Percentiles rank a stretch among this genome's conserved stretches.
Conservation (phyloP, 306 rosid genomes). For the Quercus rubra region DNA sequence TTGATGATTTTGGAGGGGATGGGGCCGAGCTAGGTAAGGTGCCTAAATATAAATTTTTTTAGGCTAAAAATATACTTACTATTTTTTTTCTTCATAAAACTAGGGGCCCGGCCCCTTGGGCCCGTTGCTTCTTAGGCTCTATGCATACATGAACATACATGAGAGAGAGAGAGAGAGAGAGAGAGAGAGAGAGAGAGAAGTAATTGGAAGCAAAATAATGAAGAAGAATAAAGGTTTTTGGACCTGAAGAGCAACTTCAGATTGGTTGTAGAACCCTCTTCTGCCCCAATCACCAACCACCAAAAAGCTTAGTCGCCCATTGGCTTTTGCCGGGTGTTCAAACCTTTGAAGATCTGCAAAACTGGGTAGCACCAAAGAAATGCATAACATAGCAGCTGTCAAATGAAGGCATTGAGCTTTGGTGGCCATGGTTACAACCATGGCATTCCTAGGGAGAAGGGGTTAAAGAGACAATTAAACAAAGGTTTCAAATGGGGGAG, state of each 20-base stretch:
- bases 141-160: neutral
- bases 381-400: neutral
- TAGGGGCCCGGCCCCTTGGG: too few species aligned
- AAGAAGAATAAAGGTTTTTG: too few species aligned
- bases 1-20: too few species aligned
- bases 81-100: neutral
- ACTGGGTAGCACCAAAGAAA: neutral
- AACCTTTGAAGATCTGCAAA: conserved; percentile 20
- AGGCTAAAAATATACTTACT: neutral
- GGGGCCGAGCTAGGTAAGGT: too few species aligned
- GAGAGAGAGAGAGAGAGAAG: neutral
- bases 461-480: neutral
- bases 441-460: conserved; percentile 3
- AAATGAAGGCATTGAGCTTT: neutral
- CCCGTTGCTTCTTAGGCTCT: too few species aligned
- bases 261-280: conserved; percentile 34
- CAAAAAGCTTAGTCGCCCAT: neutral
- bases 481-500: neutral
- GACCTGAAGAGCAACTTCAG: conserved; percentile 39
- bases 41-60: too few species aligned
- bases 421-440: conserved; percentile 22
- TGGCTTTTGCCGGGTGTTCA: conserved; percentile 18
- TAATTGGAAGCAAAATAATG: too few species aligned
- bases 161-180: neutral
- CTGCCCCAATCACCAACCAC: conserved; percentile 47